phyloP scores from a whole-genome alignment of 345 rosid species.

The Arabidopsis suecica region DNA sequence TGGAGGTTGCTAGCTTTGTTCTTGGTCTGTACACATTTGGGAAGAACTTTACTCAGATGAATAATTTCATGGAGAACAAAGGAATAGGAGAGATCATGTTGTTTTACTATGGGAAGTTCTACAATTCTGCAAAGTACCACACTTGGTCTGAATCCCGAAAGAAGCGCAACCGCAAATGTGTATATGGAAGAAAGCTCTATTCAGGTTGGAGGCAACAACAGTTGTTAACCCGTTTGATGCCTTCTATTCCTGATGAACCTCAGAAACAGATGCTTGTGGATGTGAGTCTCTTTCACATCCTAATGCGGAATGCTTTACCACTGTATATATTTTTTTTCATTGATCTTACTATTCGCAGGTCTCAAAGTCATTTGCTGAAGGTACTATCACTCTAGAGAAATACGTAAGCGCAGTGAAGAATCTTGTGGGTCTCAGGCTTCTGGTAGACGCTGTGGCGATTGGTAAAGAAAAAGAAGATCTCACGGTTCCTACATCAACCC shows the following conservation, averaged over 20 bases:
- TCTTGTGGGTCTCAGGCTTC: slow-evolving; percentile 55
- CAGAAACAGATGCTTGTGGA: slow-evolving; percentile 44
- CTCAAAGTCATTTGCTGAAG: slow-evolving; percentile 66
- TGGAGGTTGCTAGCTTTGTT: slow-evolving; percentile 56
- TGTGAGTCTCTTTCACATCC: slow-evolving; percentile 43
- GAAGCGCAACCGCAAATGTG: slow-evolving; percentile 53
- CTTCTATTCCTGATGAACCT: slow-evolving; percentile 50
- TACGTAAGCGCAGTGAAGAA: slow-evolving; percentile 53
- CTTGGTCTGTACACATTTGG: slow-evolving; percentile 69
- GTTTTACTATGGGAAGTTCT: slow-evolving; percentile 69
- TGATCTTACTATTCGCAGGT: slow-evolving; percentile 51
- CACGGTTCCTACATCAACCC: slow-evolving; percentile 54
- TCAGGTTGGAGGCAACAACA: slow-evolving; percentile 78
- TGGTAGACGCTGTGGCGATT: slow-evolving; percentile 69
- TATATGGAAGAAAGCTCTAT: slow-evolving; percentile 62
- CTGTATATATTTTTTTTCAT: slow-evolving; percentile 17
- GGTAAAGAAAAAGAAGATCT: slow-evolving; percentile 80
- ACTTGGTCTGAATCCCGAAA: slow-evolving; percentile 67
- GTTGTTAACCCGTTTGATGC: slow-evolving; percentile 65
- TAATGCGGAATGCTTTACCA: not conserved
- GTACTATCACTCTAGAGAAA: slow-evolving; percentile 54
- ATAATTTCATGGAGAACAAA: slow-evolving; percentile 56
- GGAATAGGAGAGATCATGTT: slow-evolving; percentile 57
- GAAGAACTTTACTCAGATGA: slow-evolving; percentile 56
- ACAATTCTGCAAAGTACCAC: slow-evolving; percentile 52